These are phyloP conservation scores for Podila minutissima DNA, from an alignment of 192 early-diverging fungal genomes.

Conservation along the genomic window DNA sequence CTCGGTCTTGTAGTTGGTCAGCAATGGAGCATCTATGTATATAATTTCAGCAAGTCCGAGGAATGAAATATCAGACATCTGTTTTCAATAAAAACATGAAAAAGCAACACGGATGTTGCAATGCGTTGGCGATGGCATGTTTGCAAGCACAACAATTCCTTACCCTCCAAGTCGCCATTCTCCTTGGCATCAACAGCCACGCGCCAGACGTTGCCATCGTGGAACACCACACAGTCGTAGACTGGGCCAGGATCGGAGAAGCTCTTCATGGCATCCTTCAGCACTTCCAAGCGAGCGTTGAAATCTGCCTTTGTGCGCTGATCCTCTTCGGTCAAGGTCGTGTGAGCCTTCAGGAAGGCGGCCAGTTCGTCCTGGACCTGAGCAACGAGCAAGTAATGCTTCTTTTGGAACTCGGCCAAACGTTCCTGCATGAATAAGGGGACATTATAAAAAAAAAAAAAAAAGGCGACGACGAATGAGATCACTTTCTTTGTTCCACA, in stretches of 20 bases:
- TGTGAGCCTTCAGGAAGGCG: slow-evolving; percentile 57
- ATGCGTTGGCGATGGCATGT: too few species aligned
- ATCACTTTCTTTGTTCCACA: neutral
- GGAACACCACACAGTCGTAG: slow-evolving; percentile 86
- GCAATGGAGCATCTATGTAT: slow-evolving; percentile 52
- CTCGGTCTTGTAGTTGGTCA: slow-evolving; percentile 83
- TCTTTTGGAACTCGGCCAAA: slow-evolving; percentile 54
- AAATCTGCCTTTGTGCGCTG: slow-evolving; percentile 64
- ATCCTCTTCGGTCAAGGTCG: slow-evolving; percentile 49
- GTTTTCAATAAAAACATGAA: neutral
- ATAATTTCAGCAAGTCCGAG: neutral
- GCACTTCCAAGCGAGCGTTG: slow-evolving; percentile 69
- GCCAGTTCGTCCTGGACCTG: slow-evolving; percentile 56
- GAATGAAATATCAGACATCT: slow-evolving; percentile 1
- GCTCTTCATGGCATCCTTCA: slow-evolving; percentile 64
- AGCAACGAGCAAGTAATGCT: slow-evolving; percentile 56
- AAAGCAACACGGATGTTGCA: neutral
- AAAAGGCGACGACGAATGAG: neutral
- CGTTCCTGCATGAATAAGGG: slow-evolving; percentile 49
- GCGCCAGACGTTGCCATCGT: slow-evolving; percentile 91
- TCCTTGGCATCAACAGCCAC: slow-evolving; percentile 83
- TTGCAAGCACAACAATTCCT: neutral
- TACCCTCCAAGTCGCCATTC: slow-evolving; percentile 77
- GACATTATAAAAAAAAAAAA: too few species aligned
- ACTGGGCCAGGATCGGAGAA: slow-evolving; percentile 85